phyloP scores from a whole-genome alignment of 2,329 filamentous ascomycete species.

The Cladophialophora bantiana region DNA sequence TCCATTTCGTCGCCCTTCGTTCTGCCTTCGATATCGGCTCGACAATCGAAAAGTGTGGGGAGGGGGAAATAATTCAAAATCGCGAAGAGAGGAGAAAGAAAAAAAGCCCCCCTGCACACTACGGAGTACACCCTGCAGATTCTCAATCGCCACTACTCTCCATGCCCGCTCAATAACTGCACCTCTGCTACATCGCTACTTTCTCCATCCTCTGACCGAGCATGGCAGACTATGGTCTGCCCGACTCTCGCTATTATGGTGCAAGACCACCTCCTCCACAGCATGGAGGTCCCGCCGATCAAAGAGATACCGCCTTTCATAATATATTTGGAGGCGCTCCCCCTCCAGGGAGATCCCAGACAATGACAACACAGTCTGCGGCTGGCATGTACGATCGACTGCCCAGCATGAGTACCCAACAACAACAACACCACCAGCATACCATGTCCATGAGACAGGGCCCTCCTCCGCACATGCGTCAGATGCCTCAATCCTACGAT shows the following conservation, averaged over 20 bases:
- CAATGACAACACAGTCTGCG: constrained; percentile 82
- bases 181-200: constrained; percentile 15
- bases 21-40: background rate
- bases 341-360: constrained; percentile 88
- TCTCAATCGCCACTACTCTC: constrained; percentile 11
- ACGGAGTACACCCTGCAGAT: background rate
- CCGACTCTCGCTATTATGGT: constrained; percentile 65
- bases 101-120: constrained; percentile 18
- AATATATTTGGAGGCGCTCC: constrained; percentile 92
- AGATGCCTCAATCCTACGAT: constrained; percentile 54
- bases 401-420: constrained; percentile 73
- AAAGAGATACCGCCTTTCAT: constrained; percentile 93
- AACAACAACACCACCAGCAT: constrained; percentile 47
- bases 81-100: constrained; percentile 21
- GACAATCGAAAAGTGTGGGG: constrained; percentile 7
- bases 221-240: constrained; percentile 71
- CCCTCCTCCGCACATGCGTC: constrained; percentile 53
- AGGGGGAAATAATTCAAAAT: constrained; percentile 5
- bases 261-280: constrained; percentile 56
- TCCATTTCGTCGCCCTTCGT: background rate
- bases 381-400: constrained; percentile 72
- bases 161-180: constrained; percentile 32
- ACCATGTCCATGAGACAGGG: constrained; percentile 52
- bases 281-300: constrained; percentile 63
- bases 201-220: constrained; percentile 42